Evolutionary conservation across 306 rosid genomes (phyloP).

Genomic region (Vachellia pachyceras): DNA sequence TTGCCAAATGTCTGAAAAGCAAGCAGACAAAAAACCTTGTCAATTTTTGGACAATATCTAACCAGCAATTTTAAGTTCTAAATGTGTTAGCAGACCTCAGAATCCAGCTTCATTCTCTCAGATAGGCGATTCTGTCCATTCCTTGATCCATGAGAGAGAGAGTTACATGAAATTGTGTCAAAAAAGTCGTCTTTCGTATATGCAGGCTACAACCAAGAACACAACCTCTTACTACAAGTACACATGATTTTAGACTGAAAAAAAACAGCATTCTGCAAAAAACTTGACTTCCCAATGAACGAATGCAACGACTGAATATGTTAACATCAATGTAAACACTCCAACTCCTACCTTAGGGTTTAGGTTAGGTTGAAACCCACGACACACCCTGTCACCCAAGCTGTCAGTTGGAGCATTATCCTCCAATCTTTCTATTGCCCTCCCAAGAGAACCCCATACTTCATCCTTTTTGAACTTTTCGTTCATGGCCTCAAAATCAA

Average conservation of each 20-base stretch:
- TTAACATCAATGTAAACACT: conserved; percentile 15
- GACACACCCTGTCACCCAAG: conserved; percentile 45
- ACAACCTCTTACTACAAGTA: conserved; percentile 31
- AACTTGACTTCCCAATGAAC: conserved; percentile 3
- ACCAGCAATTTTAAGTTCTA: conserved; percentile 22
- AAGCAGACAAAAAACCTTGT: conserved; percentile 25
- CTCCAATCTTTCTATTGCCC: conserved; percentile 45
- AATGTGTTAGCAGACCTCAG: conserved; percentile 58
- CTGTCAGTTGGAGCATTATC: conserved; percentile 41
- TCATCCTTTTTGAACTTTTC: conserved; percentile 85
- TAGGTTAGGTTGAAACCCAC: conserved; percentile 34
- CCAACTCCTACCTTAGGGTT: conserved; percentile 46
- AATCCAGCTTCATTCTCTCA: conserved; percentile 56
- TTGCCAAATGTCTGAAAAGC: conserved; percentile 65
- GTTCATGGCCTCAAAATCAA: conserved; percentile 84
- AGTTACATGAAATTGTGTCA: conserved; percentile 73
- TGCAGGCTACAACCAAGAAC: conserved; percentile 62
- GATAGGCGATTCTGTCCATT: conserved; percentile 55
- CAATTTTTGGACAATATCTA: conserved; percentile 9
- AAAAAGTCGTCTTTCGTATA: conserved; percentile 83
- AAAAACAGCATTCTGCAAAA: conserved; percentile 12
- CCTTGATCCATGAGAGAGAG: conserved; percentile 59
- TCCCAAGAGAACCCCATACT: conserved; percentile 77
- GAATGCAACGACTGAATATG: conserved; percentile 20
- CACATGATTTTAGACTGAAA: neutral